Percentiles rank a stretch among this genome's conserved stretches.
phyloP scores from a whole-genome alignment of 768 basidiomycete species.

The Auricularia sp. region DNA sequence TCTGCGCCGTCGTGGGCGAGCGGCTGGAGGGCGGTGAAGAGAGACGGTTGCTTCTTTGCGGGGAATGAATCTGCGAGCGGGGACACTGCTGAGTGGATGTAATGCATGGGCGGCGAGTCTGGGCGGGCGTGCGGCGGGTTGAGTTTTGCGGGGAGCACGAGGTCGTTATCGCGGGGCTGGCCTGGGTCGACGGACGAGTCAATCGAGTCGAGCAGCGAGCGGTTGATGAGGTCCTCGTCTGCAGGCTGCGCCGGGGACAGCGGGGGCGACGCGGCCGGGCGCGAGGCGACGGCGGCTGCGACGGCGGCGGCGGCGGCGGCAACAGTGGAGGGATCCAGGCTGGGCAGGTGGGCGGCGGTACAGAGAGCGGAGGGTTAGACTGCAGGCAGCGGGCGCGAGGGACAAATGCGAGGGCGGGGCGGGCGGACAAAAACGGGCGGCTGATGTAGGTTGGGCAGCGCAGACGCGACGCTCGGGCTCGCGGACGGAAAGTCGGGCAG shows the following conservation, averaged over 20 bases:
- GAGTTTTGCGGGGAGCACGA: constrained; percentile 29
- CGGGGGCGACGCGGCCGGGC: constrained; percentile 7
- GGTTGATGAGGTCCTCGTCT: constrained; percentile 81
- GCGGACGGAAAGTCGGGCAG: neutral
- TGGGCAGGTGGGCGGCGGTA: constrained; percentile 9
- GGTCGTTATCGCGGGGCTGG: constrained; percentile 34
- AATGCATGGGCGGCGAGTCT: constrained; percentile 36
- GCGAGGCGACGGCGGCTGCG: neutral
- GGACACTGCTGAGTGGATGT: neutral
- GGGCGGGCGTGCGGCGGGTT: constrained; percentile 29
- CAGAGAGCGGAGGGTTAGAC: constrained; percentile 1
- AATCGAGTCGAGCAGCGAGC: constrained; percentile 71
- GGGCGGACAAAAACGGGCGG: neutral
- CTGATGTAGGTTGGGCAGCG: neutral
- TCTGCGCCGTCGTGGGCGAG: constrained; percentile 15
- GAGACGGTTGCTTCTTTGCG: neutral
- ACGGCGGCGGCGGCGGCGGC: constrained; percentile 4
- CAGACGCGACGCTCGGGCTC: neutral
- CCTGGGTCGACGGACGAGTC: constrained; percentile 74
- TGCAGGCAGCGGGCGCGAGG: constrained; percentile 3
- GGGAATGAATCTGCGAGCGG: neutral
- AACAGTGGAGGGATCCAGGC: constrained; percentile 12
- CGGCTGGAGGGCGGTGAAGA: neutral
- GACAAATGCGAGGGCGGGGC: constrained; percentile 1
- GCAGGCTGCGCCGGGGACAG: constrained; percentile 18